Evolutionary conservation across 2,329 filamentous ascomycete species (phyloP).

Genomic region (Clonostachys rhizophaga): DNA sequence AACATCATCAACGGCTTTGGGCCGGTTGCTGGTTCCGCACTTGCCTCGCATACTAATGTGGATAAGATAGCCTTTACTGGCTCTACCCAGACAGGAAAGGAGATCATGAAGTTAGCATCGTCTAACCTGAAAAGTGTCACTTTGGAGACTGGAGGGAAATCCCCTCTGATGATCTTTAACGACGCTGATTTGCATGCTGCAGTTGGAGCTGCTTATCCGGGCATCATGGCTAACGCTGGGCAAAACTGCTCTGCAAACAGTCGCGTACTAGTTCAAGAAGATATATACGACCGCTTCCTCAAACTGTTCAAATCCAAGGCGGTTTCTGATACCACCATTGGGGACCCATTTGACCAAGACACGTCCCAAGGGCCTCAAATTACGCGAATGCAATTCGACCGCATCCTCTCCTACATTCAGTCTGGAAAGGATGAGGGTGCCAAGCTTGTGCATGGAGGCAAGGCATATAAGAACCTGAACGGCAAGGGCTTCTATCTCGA

Average conservation of each 20-base stretch:
- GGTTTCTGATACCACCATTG: conserved; percentile 39
- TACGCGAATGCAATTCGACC: conserved; percentile 31
- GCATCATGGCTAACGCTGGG: conserved; percentile 7
- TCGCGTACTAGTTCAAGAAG: conserved; percentile 2
- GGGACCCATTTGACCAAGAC: conserved; percentile 47
- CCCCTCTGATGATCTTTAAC: conserved; percentile 50
- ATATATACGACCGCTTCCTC: conserved; percentile 1
- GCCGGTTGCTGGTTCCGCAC: conserved; percentile 56
- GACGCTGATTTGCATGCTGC: conserved; percentile 58
- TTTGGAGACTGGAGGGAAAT: conserved; percentile 55
- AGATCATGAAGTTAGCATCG: conserved; percentile 62
- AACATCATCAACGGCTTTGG: conserved; percentile 68
- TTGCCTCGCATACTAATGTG: conserved; percentile 58
- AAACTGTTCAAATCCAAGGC: conserved; percentile 50
- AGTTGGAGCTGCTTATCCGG: conserved; percentile 37
- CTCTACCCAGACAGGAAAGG: conserved; percentile 58
- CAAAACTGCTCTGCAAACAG: conserved; percentile 6
- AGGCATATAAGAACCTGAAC: conserved; percentile 29
- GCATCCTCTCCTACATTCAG: conserved; percentile 16
- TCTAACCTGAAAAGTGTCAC: conserved; percentile 51
- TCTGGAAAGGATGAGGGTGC: conserved; percentile 44
- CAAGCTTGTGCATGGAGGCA: conserved; percentile 60
- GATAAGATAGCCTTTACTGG: conserved; percentile 74
- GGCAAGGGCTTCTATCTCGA: conserved; percentile 32
- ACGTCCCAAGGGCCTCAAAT: conserved; percentile 49